These are phyloP conservation scores for Petasospora fabianii DNA, from an alignment of 1,139 yeast species.

Conservation along the genomic window DNA sequence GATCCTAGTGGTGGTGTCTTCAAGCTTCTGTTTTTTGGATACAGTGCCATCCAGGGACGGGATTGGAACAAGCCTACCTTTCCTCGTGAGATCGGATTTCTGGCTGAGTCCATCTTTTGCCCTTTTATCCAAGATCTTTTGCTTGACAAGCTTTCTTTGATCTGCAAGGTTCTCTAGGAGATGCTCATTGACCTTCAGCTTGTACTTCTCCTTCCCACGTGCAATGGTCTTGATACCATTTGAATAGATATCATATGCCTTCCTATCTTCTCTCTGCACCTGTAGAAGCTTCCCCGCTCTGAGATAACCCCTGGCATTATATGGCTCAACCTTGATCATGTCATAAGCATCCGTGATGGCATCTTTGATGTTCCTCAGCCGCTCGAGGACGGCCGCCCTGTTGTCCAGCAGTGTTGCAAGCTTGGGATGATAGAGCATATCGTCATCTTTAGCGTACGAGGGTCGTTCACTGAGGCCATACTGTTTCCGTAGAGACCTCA, in stretches of 20 bases:
- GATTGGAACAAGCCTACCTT: slow-evolving; percentile 3
- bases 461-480: slow-evolving; percentile 19
- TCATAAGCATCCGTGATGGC: slow-evolving; percentile 46
- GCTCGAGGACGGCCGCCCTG: slow-evolving; percentile 59
- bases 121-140: background rate
- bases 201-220: slow-evolving; percentile 7
- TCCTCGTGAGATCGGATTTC: background rate
- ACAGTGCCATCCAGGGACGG: background rate
- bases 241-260: slow-evolving; percentile 43
- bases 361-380: slow-evolving; percentile 36
- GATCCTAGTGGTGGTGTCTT: background rate
- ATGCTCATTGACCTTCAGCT: slow-evolving; percentile 13
- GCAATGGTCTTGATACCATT: slow-evolving; percentile 37
- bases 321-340: slow-evolving; percentile 46
- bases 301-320: slow-evolving; percentile 57
- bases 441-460: slow-evolving; percentile 12
- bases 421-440: slow-evolving; percentile 29
- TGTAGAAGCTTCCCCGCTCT: slow-evolving; percentile 46
- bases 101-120: background rate
- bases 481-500: slow-evolving; percentile 8
- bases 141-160: slow-evolving; percentile 4
- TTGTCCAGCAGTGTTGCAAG: slow-evolving; percentile 35
- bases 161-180: slow-evolving; percentile 7
- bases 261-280: slow-evolving; percentile 31
- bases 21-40: background rate